Percentiles rank a stretch among this genome's conserved stretches.
Conservation (phyloP, 805 yeast species). For the Metschnikowia continentalis region DNA sequence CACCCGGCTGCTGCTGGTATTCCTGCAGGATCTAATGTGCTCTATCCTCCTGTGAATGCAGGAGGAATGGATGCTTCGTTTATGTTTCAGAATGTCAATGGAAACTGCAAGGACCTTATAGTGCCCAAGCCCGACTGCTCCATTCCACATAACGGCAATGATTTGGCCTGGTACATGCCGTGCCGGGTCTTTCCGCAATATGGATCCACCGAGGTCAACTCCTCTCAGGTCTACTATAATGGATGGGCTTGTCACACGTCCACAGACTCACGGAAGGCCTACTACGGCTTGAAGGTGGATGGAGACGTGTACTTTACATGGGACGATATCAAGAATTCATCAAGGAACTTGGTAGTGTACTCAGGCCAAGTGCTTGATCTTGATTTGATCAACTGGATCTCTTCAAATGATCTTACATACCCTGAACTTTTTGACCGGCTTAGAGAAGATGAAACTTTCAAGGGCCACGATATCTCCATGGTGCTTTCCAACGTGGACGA, state of each 20-base stretch:
- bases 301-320: conserved; percentile 87
- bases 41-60: conserved; percentile 82
- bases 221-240: conserved; percentile 57
- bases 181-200: conserved; percentile 69
- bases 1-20: conserved; percentile 87
- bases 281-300: conserved; percentile 50
- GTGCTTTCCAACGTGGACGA: conserved; percentile 63
- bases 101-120: conserved; percentile 78
- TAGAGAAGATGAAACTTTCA: conserved; percentile 47
- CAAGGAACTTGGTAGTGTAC: conserved; percentile 79
- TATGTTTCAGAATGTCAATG: conserved; percentile 87
- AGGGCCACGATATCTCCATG: conserved; percentile 80
- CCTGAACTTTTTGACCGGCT: conserved; percentile 70
- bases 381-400: conserved; percentile 71
- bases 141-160: conserved; percentile 61
- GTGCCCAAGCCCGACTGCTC: conserved; percentile 62
- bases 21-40: conserved; percentile 59
- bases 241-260: conserved; percentile 91
- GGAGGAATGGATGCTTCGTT: conserved; percentile 86
- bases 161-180: conserved; percentile 95
- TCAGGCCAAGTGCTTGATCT: conserved; percentile 87
- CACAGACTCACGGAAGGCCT: conserved; percentile 60
- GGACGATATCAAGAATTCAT: conserved; percentile 69
- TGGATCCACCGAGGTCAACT: conserved; percentile 67
- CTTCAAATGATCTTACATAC: conserved; percentile 60